A percentile compares a stretch with the other conserved stretches of the same genome.
Conservation (phyloP, 352 stramenopile species). For the Nothophytophthora sp. region DNA sequence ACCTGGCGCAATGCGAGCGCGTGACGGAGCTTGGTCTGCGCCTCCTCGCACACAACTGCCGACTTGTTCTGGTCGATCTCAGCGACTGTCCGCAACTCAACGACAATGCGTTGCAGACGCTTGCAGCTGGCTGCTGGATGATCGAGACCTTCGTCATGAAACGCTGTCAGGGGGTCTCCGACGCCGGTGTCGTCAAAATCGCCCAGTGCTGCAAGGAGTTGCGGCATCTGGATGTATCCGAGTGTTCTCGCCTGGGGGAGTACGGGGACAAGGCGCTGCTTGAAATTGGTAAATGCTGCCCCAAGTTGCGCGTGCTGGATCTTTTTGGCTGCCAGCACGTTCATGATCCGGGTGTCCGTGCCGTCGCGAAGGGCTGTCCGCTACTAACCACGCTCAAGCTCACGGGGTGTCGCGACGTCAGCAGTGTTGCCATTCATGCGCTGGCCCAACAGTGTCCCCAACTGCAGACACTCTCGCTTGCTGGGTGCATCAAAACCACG, state of each 20-base stretch:
- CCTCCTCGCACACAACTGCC: conserved; percentile 88
- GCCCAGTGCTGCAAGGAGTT: conserved; percentile 85
- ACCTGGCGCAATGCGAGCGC: conserved; percentile 69
- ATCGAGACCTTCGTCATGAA: conserved; percentile 83
- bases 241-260: conserved; percentile 87
- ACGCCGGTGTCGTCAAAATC: conserved; percentile 88
- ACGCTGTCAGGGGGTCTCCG: conserved; percentile 76
- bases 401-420: conserved; percentile 86
- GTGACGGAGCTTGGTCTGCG: conserved; percentile 91
- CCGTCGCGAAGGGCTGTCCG: conserved; percentile 82
- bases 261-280: conserved; percentile 93
- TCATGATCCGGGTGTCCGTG: conserved; percentile 74
- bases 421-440: conserved; percentile 65
- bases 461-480: conserved; percentile 81
- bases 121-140: conserved; percentile 88
- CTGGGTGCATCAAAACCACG: conserved; percentile 77
- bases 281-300: conserved; percentile 86
- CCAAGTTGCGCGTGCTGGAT: conserved; percentile 73
- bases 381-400: conserved; percentile 85
- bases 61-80: conserved; percentile 79
- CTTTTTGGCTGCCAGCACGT: conserved; percentile 91
- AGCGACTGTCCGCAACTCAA: conserved; percentile 84
- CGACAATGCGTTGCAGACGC: conserved; percentile 81
- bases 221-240: conserved; percentile 80
- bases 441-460: conserved; percentile 72